These are phyloP conservation scores for Hygrocybe punicea DNA, from an alignment of 768 basidiomycete species.

Conservation along the genomic window DNA sequence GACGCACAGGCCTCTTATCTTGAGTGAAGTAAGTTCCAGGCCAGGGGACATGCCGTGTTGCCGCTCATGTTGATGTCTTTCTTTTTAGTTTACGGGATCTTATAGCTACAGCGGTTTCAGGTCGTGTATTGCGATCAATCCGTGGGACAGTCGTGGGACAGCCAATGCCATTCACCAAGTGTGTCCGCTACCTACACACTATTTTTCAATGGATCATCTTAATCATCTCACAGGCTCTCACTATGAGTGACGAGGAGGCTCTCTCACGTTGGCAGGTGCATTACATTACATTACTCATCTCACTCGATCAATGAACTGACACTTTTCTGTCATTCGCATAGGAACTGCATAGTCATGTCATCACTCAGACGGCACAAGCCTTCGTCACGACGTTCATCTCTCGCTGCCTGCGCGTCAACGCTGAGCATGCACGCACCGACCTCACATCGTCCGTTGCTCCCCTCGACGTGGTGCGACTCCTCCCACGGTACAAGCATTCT, in stretches of 20 bases:
- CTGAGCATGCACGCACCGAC: conserved; percentile 55
- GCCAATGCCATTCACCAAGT: conserved; percentile 69
- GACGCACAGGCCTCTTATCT: conserved; percentile 62
- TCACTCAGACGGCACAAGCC: conserved; percentile 80
- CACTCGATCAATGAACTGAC: neutral
- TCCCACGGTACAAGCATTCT: conserved; percentile 66
- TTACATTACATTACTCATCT: conserved; percentile 3
- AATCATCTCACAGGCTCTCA: conserved; percentile 48
- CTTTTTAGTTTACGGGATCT: conserved; percentile 70
- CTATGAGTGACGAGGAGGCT: conserved; percentile 74
- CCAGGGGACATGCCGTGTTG: neutral
- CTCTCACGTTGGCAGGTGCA: conserved; percentile 70
- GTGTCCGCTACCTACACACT: neutral
- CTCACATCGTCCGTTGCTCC: conserved; percentile 26
- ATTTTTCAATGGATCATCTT: conserved; percentile 4
- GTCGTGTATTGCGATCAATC: conserved; percentile 82
- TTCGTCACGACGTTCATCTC: conserved; percentile 79
- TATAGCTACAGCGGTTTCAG: conserved; percentile 86
- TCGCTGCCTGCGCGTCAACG: conserved; percentile 66
- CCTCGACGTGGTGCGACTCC: conserved; percentile 45
- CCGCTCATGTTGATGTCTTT: neutral
- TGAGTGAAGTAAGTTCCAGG: conserved; percentile 61
- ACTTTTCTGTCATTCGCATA: conserved; percentile 16
- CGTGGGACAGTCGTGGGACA: conserved; percentile 81
- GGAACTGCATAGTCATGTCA: conserved; percentile 83